Base-by-base conservation (phyloP, 176 grass and related monocot genomes). In the Areca catechu region DNA sequence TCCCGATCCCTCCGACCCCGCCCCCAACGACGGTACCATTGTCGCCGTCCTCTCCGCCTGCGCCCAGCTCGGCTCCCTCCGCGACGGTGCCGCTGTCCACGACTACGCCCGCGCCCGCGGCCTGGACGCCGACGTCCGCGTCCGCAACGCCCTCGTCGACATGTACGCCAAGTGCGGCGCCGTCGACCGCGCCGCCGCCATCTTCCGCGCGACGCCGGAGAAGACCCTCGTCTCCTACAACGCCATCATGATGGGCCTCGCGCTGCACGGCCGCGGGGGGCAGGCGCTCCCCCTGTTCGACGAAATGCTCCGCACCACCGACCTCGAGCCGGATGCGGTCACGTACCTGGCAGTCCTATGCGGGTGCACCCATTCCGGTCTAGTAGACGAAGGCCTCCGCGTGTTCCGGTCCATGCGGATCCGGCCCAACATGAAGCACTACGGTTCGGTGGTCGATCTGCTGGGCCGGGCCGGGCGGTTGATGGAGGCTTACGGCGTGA, bases 121-220 rank as follows among this genome's bases (percentile, higher is more conserved):
- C 1, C n/a, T 81, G 12, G 69, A 78, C 50, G 4, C 22, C 47
- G 78, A 83, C 0, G 66, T 83, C 19, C 70, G 74, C 49, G 77
- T 86, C 29, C 65, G 71, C 71, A 95, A 89, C 5, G 53, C 80
- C 0, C 86, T 95, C 3, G 69, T 95, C 34, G 86, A 95, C 74
- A 86, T 89, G 82, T 89, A 95, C 74, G 89, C 86, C 62, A 95
- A 95, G 67, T 95, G 90, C 16, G 83, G 86, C 15, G 83, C 86
- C 16, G 22, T 95, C 14, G 50, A 49, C 43, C 65, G 14, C 61
- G 86, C 86, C 19, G 56, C 86, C 4, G 63, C 67, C 63, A 79
- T 84, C 57, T 95, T 95, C 76, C 24, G 72, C 53, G 76, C 74
- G 47, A 74, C 80, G 27, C 61, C 29, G 58, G 50, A 49, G 51